phyloP scores from a whole-genome alignment of 768 basidiomycete species.

The Lactifluus hygrophoroides region DNA sequence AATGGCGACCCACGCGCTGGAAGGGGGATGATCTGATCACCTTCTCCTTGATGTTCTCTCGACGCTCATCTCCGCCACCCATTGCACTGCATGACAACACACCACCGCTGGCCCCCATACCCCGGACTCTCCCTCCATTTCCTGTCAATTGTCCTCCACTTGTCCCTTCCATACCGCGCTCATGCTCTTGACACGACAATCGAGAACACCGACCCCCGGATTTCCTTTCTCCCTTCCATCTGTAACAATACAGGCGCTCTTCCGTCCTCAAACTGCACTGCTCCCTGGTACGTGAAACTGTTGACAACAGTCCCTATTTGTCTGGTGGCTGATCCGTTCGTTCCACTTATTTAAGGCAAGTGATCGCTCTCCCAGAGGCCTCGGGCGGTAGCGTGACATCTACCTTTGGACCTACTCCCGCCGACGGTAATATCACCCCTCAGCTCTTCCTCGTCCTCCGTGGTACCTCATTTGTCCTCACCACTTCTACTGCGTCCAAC shows the following conservation, averaged over 20 bases:
- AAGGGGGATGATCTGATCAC: background rate
- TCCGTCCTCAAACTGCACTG: background rate
- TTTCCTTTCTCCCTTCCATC: constrained; percentile 18
- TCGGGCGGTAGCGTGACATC: constrained; percentile 19
- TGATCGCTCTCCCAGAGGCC: constrained; percentile 11
- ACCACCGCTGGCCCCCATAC: background rate
- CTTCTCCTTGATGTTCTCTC: constrained; percentile 10
- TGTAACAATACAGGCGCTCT: background rate
- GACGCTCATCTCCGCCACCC: background rate
- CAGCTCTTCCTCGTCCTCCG: constrained; percentile 21
- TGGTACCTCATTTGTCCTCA: constrained; percentile 18
- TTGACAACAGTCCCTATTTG: background rate
- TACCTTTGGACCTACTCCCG: constrained; percentile 16
- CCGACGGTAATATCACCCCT: constrained; percentile 9
- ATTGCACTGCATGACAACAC: constrained; percentile 14
- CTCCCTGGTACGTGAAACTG: constrained; percentile 10
- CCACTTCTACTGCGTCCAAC: constrained; percentile 18
- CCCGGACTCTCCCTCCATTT: background rate
- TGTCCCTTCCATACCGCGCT: background rate
- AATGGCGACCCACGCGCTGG: constrained; percentile 11
- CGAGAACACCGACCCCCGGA: constrained; percentile 18
- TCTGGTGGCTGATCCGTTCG: background rate
- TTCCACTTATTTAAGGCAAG: constrained; percentile 11
- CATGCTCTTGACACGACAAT: constrained; percentile 5
- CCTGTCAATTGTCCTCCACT: background rate